phyloP scores from a whole-genome alignment of 257 asterid species.

The Solanum paucissectum region DNA sequence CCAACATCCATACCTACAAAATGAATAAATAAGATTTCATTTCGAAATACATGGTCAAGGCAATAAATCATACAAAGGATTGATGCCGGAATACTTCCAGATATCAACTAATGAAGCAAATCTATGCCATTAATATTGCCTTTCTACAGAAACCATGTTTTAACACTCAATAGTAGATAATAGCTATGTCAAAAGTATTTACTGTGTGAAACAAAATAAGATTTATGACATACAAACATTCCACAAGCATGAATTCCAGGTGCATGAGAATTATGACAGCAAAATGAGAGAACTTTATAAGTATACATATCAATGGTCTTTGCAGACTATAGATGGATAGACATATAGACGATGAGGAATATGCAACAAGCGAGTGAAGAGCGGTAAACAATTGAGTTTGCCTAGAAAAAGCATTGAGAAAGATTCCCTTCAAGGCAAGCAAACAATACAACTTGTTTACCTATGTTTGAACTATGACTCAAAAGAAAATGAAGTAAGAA shows the following conservation, averaged over 20 bases:
- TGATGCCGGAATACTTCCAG: not conserved
- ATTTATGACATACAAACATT: not conserved
- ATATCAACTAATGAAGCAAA: not conserved
- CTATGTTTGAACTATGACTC: not conserved
- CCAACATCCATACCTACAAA: constrained; percentile 84
- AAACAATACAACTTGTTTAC: not conserved
- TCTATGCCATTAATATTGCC: not conserved
- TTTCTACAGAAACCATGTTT: not conserved
- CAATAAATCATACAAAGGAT: not conserved
- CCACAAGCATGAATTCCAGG: not conserved
- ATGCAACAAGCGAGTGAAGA: not conserved
- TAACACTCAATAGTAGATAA: not conserved
- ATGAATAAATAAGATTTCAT: not conserved
- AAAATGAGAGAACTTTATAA: not conserved
- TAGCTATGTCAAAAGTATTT: not conserved
- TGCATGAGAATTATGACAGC: not conserved
- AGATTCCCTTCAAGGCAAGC: not conserved
- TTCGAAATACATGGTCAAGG: not conserved
- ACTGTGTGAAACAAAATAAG: not conserved
- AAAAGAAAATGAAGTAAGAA: not conserved
- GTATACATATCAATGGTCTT: not conserved
- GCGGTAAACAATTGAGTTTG: not conserved
- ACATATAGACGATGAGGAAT: not conserved
- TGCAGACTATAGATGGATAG: not conserved
- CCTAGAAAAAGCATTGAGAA: not conserved